Conservation (phyloP, 192 early-diverging fungal genomes). For the Umbelopsis sp. region DNA sequence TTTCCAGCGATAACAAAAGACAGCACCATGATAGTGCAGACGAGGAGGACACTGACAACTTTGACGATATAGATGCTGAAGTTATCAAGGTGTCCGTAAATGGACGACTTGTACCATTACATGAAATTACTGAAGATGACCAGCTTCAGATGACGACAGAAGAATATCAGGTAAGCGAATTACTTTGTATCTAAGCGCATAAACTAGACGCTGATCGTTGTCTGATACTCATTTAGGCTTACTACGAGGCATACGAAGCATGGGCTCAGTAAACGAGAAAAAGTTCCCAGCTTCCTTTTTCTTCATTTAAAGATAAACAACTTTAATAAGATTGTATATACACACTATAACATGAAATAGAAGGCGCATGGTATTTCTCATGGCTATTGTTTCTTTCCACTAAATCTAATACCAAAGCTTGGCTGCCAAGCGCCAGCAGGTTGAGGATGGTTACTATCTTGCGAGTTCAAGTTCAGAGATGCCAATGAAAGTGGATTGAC, state of each 20-base stretch:
- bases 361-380: neutral
- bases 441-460: neutral
- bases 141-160: slow-evolving; percentile 56
- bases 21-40: slow-evolving; percentile 19
- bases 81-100: slow-evolving; percentile 24
- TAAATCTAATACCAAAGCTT: slow-evolving; percentile 11
- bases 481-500: slow-evolving; percentile 1
- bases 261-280: neutral
- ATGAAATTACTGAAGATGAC: slow-evolving; percentile 57
- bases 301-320: no score
- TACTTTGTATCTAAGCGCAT: neutral
- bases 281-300: neutral
- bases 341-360: neutral
- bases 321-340: no score
- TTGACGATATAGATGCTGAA: slow-evolving; percentile 9
- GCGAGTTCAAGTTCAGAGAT: neutral
- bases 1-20: neutral
- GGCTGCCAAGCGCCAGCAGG: neutral
- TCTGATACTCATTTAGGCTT: slow-evolving; percentile 18
- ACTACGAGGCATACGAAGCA: slow-evolving; percentile 37
- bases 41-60: slow-evolving; percentile 24
- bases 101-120: slow-evolving; percentile 46
- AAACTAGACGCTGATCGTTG: neutral
- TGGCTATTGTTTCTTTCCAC: neutral
- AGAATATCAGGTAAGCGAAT: slow-evolving; percentile 47